Evolutionary conservation across 768 basidiomycete species (phyloP).

Genomic region (Chiua virens): DNA sequence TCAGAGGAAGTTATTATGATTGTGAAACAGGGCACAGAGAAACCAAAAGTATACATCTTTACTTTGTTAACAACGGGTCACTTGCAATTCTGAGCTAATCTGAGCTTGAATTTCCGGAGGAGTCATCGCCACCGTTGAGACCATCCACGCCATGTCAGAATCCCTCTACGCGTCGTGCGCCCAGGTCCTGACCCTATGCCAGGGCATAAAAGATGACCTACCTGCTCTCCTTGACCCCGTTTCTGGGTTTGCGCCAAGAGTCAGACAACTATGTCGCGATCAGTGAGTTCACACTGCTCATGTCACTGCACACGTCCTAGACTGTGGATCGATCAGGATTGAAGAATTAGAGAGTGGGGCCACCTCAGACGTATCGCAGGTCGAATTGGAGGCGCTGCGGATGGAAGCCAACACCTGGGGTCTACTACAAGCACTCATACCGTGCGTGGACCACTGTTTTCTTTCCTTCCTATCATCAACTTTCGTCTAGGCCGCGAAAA

Average conservation of each 20-base stretch:
- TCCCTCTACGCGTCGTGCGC: slow-evolving; percentile 64
- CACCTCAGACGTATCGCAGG: slow-evolving; percentile 38
- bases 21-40: no score
- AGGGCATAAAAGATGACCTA: slow-evolving; percentile 56
- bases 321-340: slow-evolving; percentile 39
- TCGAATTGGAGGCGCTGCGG: slow-evolving; percentile 61
- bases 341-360: slow-evolving; percentile 47
- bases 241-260: slow-evolving; percentile 67
- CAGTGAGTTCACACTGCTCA: slow-evolving; percentile 44
- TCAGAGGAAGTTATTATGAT: no score
- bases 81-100: no score
- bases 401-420: slow-evolving; percentile 85
- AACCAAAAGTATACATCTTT: no score
- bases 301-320: neutral
- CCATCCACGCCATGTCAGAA: slow-evolving; percentile 32
- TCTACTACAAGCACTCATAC: slow-evolving; percentile 73
- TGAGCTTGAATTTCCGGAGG: no score
- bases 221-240: slow-evolving; percentile 62
- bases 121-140: no score
- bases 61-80: slow-evolving; percentile 14
- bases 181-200: slow-evolving; percentile 61
- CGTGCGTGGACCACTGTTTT: slow-evolving; percentile 45
- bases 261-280: slow-evolving; percentile 51
- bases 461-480: neutral
- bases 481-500: slow-evolving; percentile 58